phyloP scores from a whole-genome alignment of 2,329 filamentous ascomycete species.

The Penicillium palitans region DNA sequence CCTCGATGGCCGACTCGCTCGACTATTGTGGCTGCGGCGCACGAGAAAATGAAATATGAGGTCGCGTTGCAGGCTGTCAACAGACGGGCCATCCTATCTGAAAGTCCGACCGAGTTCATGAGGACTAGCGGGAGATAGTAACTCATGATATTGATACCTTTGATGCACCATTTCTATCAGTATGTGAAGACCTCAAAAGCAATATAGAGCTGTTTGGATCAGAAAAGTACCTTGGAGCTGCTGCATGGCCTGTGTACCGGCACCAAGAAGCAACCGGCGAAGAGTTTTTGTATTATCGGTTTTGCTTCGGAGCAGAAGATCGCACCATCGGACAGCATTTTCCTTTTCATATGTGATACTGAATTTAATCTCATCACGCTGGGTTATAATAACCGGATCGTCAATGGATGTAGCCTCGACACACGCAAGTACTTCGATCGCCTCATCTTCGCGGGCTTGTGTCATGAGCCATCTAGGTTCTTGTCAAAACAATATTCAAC shows the following conservation, averaged over 20 bases:
- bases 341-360: conserved; percentile 51
- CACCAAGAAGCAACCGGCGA: conserved; percentile 17
- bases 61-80: conserved; percentile 49
- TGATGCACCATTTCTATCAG: too few relatives aligned
- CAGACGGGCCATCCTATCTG: conserved; percentile 41
- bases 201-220: too few relatives aligned
- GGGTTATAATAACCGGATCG: conserved; percentile 47
- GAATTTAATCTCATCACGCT: conserved; percentile 49
- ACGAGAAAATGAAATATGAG: conserved; percentile 29
- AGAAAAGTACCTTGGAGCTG: conserved; percentile 11
- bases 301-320: conserved; percentile 4
- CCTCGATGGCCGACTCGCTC: too few relatives aligned
- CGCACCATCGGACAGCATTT: conserved; percentile 50
- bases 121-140: conserved; percentile 40
- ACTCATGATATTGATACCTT: conserved; percentile 19
- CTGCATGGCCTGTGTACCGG: conserved; percentile 21
- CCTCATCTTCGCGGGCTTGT: conserved; percentile 5
- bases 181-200: too few relatives aligned
- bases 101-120: conserved; percentile 43
- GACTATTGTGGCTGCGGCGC: too few relatives aligned
- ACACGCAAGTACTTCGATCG: conserved; percentile 4
- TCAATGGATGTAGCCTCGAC: conserved; percentile 30
- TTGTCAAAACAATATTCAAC: too few relatives aligned
- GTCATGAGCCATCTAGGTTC: conserved; percentile 40
- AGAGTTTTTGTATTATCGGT: conserved; percentile 17